phyloP scores from a whole-genome alignment of 2,329 filamentous ascomycete species.

The Zasmidium angulare region DNA sequence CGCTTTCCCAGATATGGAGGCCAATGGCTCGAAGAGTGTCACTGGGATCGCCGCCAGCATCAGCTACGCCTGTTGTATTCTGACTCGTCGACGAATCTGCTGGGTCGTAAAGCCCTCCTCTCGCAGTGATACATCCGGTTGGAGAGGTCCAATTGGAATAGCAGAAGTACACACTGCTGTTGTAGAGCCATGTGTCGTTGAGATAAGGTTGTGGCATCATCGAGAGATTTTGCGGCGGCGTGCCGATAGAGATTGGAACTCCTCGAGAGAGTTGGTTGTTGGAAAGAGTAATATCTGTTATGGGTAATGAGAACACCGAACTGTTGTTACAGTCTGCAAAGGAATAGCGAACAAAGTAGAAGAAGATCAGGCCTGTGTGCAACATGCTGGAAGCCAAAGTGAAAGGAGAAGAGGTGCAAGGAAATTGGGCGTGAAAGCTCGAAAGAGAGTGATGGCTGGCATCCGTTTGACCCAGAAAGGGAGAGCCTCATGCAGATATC shows the following conservation, averaged over 20 bases:
- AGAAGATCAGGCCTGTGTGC: not conserved
- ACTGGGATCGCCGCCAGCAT: slow-evolving; percentile 18
- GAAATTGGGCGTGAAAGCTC: not conserved
- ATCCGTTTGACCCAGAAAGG: too few species aligned
- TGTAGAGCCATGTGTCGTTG: slow-evolving; percentile 24
- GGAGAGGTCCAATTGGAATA: slow-evolving; percentile 2
- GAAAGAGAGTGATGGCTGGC: too few species aligned
- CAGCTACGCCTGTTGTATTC: slow-evolving; percentile 3
- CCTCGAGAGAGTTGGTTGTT: slow-evolving; percentile 16
- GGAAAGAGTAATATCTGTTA: slow-evolving; percentile 13
- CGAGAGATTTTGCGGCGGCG: slow-evolving; percentile 16
- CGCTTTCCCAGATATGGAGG: slow-evolving; percentile 18
- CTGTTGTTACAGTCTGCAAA: not conserved
- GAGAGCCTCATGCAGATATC: not conserved
- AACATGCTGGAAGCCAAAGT: not conserved
- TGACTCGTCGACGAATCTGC: slow-evolving; percentile 6
- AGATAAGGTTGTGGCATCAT: slow-evolving; percentile 10
- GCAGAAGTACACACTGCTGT: slow-evolving; percentile 15
- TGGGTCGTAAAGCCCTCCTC: slow-evolving; percentile 21
- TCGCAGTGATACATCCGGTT: slow-evolving; percentile 13
- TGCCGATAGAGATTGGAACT: slow-evolving; percentile 7
- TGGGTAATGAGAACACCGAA: slow-evolving; percentile 5
- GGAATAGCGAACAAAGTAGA: not conserved
- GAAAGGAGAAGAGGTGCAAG: not conserved
- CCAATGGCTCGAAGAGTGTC: slow-evolving; percentile 11